Percentiles rank a stretch among this genome's conserved stretches.
phyloP scores from a whole-genome alignment of 352 stramenopile species.

The Globisporangium cederbergense region DNA sequence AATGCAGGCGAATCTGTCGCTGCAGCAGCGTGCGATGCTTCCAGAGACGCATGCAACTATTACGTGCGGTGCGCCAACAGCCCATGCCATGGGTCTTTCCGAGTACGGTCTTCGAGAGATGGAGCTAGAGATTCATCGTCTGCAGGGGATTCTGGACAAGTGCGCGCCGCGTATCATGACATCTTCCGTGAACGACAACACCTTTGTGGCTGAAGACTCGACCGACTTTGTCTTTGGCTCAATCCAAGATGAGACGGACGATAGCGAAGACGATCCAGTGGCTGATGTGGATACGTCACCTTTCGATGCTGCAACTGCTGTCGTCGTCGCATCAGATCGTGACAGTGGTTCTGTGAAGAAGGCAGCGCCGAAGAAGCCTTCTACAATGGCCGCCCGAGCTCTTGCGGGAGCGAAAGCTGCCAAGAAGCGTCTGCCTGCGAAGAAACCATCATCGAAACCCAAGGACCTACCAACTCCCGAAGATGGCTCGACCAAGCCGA shows the following conservation, averaged over 20 bases:
- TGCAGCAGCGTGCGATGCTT: conserved; percentile 37
- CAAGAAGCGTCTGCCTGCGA: conserved; percentile 41
- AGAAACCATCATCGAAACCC: conserved; percentile 27
- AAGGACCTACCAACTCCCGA: conserved; percentile 45
- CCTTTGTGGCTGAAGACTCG: conserved; percentile 48
- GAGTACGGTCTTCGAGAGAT: conserved; percentile 80
- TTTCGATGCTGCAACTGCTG: conserved; percentile 21
- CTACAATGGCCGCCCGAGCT: conserved; percentile 51
- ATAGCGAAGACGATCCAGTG: conserved; percentile 26
- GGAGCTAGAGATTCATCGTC: conserved; percentile 73
- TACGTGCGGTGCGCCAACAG: conserved; percentile 78
- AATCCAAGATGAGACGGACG: conserved; percentile 36
- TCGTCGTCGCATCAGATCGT: conserved; percentile 16
- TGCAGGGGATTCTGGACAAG: conserved; percentile 62
- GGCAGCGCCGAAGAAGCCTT: conserved; percentile 43
- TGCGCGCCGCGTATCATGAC: conserved; percentile 39
- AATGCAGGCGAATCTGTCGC: conserved; percentile 19
- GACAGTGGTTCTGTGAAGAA: conserved; percentile 14
- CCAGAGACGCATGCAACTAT: conserved; percentile 68
- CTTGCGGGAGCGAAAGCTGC: conserved; percentile 52
- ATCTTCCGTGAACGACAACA: conserved; percentile 25
- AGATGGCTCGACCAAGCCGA: conserved; percentile 16
- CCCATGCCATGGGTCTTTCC: conserved; percentile 72
- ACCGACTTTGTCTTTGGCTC: conserved; percentile 50
- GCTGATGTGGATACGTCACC: neutral